A percentile compares a stretch with the other conserved stretches of the same genome.
Evolutionary conservation across 768 basidiomycete genomes (phyloP).

Genomic region (Mycena rosella): DNA sequence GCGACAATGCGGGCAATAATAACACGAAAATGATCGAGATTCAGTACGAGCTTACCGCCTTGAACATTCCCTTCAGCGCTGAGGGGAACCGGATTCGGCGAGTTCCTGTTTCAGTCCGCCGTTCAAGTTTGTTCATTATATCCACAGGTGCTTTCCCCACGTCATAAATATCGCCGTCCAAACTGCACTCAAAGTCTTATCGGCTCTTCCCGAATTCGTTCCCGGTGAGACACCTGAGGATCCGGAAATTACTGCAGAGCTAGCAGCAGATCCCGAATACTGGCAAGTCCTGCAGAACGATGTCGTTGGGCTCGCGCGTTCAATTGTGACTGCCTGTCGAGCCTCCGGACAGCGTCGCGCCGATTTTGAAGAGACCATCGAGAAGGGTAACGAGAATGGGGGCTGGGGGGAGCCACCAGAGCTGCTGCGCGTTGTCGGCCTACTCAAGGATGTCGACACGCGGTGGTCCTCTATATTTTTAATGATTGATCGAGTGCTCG

Average conservation of each 20-base stretch:
- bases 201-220: background rate
- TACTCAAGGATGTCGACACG: conserved; percentile 41
- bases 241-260: background rate
- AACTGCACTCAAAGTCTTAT: conserved; percentile 1
- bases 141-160: background rate
- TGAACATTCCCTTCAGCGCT: conserved; percentile 34
- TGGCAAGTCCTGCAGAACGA: background rate
- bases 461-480: conserved; percentile 47
- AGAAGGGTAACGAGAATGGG: conserved; percentile 22
- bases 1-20: conserved; percentile 46
- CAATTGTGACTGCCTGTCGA: conserved; percentile 23
- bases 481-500: conserved; percentile 46
- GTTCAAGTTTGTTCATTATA: too few species aligned
- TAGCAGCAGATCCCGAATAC: background rate
- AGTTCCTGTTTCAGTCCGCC: background rate
- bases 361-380: conserved; percentile 21
- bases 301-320: background rate
- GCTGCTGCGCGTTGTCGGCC: conserved; percentile 28
- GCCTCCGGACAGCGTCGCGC: conserved; percentile 31
- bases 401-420: conserved; percentile 10
- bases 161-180: conserved; percentile 9
- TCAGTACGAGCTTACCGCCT: conserved; percentile 9
- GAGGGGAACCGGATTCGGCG: conserved; percentile 36
- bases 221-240: background rate
- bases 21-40: conserved; percentile 38